These are phyloP conservation scores for Neocatenulostroma microsporum DNA, from an alignment of 2,329 filamentous ascomycete species.

Conservation along the genomic window DNA sequence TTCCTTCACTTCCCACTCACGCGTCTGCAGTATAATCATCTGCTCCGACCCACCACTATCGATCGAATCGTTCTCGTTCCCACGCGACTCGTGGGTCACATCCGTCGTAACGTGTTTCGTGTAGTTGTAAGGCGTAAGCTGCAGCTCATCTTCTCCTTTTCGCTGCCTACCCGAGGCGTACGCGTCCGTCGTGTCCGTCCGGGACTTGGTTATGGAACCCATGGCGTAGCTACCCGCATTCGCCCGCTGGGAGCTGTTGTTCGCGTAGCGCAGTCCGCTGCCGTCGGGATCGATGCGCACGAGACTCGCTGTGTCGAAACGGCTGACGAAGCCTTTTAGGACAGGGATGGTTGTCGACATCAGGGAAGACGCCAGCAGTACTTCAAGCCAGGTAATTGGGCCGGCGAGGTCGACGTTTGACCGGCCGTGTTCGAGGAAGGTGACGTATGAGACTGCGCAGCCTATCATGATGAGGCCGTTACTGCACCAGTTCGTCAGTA, in stretches of 20 bases:
- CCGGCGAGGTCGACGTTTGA: neutral
- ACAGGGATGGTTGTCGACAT: conserved; percentile 4
- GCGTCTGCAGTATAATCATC: neutral
- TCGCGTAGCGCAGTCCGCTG: neutral
- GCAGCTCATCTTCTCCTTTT: no score
- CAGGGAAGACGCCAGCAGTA: conserved; percentile 2
- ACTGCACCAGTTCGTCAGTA: no score
- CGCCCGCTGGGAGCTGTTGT: neutral
- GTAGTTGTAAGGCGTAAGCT: no score
- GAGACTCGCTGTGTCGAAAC: conserved; percentile 4
- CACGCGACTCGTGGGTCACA: neutral
- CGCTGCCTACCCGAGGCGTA: no score
- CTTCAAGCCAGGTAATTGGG: conserved; percentile 4
- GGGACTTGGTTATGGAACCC: neutral
- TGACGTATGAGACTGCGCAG: conserved; percentile 1
- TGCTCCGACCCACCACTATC: neutral
- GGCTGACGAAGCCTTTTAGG: conserved; percentile 7
- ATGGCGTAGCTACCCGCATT: neutral
- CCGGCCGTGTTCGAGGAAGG: neutral
- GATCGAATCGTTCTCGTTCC: neutral
- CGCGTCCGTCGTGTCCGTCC: neutral
- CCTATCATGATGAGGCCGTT: neutral
- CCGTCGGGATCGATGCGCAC: neutral
- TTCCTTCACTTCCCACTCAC: conserved; percentile 1
- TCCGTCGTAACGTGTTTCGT: no score